phyloP scores from a whole-genome alignment of 208 protist species.

The Trypanosoma platydactyli region DNA sequence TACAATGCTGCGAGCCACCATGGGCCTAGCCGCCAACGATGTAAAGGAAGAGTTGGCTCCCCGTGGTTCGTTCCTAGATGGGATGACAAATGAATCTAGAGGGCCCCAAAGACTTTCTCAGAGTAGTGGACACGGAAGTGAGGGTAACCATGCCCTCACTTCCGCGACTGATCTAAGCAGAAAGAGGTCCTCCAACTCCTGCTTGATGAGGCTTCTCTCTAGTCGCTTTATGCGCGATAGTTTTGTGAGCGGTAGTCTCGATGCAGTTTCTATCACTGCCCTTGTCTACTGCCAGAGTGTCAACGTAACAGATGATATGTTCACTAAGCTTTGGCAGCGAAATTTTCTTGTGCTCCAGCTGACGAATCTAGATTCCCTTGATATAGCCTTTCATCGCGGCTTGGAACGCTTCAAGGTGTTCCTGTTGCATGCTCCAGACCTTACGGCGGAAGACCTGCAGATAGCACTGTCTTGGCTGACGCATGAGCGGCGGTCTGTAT shows the following conservation, averaged over 20 bases:
- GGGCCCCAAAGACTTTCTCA: too few species aligned
- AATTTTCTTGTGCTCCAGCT: constrained; percentile 59
- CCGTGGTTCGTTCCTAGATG: not conserved
- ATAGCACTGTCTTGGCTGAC: constrained; percentile 49
- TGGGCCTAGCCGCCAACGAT: not conserved
- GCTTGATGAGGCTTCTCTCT: not conserved
- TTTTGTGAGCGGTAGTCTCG: constrained; percentile 4
- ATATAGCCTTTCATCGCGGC: constrained; percentile 44
- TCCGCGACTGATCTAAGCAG: not conserved
- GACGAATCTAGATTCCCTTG: constrained; percentile 31
- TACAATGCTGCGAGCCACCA: constrained; percentile 22
- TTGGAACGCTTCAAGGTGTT: constrained; percentile 68
- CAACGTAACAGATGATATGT: constrained; percentile 31
- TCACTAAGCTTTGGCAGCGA: constrained; percentile 46
- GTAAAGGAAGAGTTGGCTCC: not conserved
- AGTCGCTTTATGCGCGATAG: constrained; percentile 4
- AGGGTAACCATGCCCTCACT: not conserved
- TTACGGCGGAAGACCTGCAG: constrained; percentile 32
- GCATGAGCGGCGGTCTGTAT: constrained; percentile 44
- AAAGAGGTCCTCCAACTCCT: not conserved
- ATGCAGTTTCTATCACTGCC: constrained; percentile 41
- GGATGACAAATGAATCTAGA: not conserved
- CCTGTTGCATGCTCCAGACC: constrained; percentile 57
- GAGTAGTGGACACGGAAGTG: constrained; percentile 2
- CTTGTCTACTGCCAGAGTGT: constrained; percentile 51